A percentile compares a stretch with the other conserved stretches of the same genome.
phyloP scores from a whole-genome alignment of 148 eudicot genomes.

The Diospyros kaki region DNA sequence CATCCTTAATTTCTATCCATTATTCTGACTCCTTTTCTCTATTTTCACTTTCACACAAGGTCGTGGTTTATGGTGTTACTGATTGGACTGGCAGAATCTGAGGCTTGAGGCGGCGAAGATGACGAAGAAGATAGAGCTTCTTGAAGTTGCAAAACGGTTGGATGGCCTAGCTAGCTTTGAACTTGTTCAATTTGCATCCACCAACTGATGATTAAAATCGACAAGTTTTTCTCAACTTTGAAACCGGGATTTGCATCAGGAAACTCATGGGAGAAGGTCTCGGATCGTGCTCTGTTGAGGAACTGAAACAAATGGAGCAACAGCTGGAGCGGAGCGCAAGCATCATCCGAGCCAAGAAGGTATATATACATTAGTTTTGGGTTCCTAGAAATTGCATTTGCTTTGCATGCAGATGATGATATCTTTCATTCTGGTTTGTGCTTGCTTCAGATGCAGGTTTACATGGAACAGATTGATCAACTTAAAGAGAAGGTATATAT shows the following conservation, averaged over 20 bases:
- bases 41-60: no score
- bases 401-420: not conserved
- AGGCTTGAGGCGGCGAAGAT: slow-evolving; percentile 60
- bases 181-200: not conserved
- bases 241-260: slow-evolving; percentile 26
- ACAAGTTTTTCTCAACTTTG: not conserved
- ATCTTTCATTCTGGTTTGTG: not conserved
- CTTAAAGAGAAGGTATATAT: slow-evolving; percentile 46
- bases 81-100: slow-evolving; percentile 43
- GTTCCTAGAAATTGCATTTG: no score
- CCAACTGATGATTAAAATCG: not conserved
- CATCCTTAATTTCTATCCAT: not conserved
- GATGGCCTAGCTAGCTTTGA: not conserved
- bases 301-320: slow-evolving; percentile 67
- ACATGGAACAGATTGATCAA: slow-evolving; percentile 37
- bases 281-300: slow-evolving; percentile 57
- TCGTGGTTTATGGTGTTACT: not conserved
- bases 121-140: slow-evolving; percentile 63
- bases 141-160: slow-evolving; percentile 72
- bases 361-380: not conserved
- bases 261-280: slow-evolving; percentile 75
- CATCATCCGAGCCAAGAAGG: slow-evolving; percentile 74
- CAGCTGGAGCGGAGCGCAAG: slow-evolving; percentile 66
- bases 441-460: slow-evolving; percentile 49
- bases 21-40: no score